Base-by-base conservation (phyloP, 2,329 filamentous ascomycete species). In the Scedosporium boydii region DNA sequence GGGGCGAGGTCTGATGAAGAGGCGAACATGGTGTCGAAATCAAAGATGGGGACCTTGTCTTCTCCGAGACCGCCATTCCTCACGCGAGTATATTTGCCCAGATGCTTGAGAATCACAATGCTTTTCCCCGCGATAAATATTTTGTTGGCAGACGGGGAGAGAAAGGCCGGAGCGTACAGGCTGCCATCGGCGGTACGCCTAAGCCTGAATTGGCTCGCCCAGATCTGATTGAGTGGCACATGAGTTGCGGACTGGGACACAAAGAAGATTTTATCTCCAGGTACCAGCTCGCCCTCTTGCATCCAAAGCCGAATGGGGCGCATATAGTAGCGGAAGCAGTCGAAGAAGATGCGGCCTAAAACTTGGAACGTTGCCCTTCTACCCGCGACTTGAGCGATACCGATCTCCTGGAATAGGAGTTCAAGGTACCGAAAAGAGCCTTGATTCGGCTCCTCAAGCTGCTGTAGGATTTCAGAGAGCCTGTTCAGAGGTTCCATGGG, bases 111-210 rank as follows among this genome's bases (percentile, higher is more conserved):
- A 55, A 97, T 88, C 1, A 95, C 85, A 62, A 95, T 87, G 68
- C 89, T 96, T 74, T 97, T 97, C 0, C 93, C 93, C 1, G 91
- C 87, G 1, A 87, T 91, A 68, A 96, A 93, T 44, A 97, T 91
- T 65, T 87, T 89, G 26, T 78, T 76, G 0, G 85, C 85, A 1
- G 87, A 83, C 2, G 87, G 81, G 46, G 87, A 84, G 4, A 97
- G 79, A 66, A 96, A 97, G 2, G 76, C 80, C 0, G 93, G 93
- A 0, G 88, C 87, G 67, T 88, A 85, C 1, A 92, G 72, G 1
- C 76, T 75, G 16, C 87, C 85, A 51, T 85, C 78, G 3, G 80
- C 73, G 0, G 86, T 84, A 12, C 77, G 79, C 27, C 87, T 84
- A 14, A 97, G 77, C 23, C 82, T 78, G 72, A 87, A 97, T 68